Conservation (phyloP, 768 basidiomycete genomes). For the Clitopilus hobsonii region DNA sequence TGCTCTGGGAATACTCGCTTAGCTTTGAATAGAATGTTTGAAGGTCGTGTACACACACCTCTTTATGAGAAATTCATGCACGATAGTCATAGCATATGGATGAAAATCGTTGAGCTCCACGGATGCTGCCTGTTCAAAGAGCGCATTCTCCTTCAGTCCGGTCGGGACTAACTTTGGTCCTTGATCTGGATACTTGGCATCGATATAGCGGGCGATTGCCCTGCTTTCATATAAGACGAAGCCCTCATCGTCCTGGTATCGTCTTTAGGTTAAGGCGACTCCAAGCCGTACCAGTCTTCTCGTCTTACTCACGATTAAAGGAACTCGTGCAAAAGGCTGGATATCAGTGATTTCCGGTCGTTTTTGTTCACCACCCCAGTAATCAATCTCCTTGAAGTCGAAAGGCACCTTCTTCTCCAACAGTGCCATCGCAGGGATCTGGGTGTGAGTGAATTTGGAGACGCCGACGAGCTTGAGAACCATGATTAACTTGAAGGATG, state of each 20-base stretch:
- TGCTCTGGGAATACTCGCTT: not conserved
- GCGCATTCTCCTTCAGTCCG: slow-evolving; percentile 15
- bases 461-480: slow-evolving; percentile 24
- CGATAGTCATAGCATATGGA: slow-evolving; percentile 27
- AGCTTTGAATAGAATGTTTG: not conserved
- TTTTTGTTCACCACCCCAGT: slow-evolving; percentile 33
- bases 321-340: slow-evolving; percentile 42
- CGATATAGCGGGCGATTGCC: slow-evolving; percentile 49
- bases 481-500: slow-evolving; percentile 18
- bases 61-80: slow-evolving; percentile 23
- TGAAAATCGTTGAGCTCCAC: slow-evolving; percentile 45
- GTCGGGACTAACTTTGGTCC: slow-evolving; percentile 37
- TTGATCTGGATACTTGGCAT: slow-evolving; percentile 35
- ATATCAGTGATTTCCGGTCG: slow-evolving; percentile 16
- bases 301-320: not conserved
- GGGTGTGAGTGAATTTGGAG: slow-evolving; percentile 35
- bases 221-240: slow-evolving; percentile 35
- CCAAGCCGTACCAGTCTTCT: not conserved
- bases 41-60: not conserved
- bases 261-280: not conserved
- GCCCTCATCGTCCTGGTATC: slow-evolving; percentile 14
- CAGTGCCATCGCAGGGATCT: slow-evolving; percentile 32
- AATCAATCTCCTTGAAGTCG: slow-evolving; percentile 29
- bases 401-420: slow-evolving; percentile 39
- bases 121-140: slow-evolving; percentile 34